Base-by-base conservation (phyloP, 2,329 filamentous ascomycete species). In the Dactylellina cionopaga region DNA sequence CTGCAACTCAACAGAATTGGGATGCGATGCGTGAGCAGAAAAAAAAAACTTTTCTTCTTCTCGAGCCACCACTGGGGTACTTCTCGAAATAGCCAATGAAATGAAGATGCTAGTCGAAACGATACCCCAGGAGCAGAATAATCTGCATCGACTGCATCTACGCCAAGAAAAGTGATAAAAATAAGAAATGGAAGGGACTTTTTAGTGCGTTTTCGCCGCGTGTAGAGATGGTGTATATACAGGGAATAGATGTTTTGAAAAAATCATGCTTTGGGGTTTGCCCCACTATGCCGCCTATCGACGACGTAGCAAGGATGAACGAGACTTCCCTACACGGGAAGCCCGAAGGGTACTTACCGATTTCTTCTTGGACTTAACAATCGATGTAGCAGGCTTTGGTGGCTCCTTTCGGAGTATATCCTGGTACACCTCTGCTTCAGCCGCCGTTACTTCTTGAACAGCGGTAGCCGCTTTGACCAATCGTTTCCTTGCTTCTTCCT, bases 211-310 rank as follows among this genome's bases (percentile, higher is more conserved):
- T 71, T 71, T 58, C 47, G n/a, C n/a, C n/a, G 66, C 66, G 66
- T 71, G 58, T 58, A 64, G 58, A 71, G 66, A 71, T 71, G 64
- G 66, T 71, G 66, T 71, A 71, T 71, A 64, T 71, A 71, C 66
- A 71, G 37, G 66, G 66, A 64, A 64, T 44, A 44, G 46, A 39
- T 64, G 58, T 19, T 35, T 64, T 22, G 51, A 37, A 54, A 56
- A 58, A 66, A 51, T 22, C 60, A 58, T 49, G 51, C 31, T 56
- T 55, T 31, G 33, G 24, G 44, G 51, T n/a, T n/a, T n/a, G 51
- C 66, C 63, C 58, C 66, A 71, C 58, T 58, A 64, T 13, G 46
- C 22, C 44, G 24, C 15, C 25, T 46, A 64, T 44, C 59, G 59
- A 52, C 66, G 66, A 58, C 54, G 63, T 35, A 71, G 60, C 66